Conservation (phyloP, 371 early-diverging fungal genomes). For the Encephalitozoon intestinalis region DNA sequence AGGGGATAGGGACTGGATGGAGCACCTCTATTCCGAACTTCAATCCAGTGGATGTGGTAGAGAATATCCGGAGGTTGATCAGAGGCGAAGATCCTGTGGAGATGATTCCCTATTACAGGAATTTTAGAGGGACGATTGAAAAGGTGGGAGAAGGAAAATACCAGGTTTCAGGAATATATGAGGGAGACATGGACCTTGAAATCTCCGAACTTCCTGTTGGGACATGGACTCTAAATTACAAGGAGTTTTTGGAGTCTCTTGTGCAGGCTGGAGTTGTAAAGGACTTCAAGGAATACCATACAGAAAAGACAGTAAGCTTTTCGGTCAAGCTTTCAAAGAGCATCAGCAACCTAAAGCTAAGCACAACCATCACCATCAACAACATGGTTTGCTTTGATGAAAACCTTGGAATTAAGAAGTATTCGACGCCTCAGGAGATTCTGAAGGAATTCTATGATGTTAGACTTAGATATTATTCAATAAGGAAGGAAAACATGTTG, state of each 20-base stretch:
- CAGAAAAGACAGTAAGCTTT: conserved; percentile 70
- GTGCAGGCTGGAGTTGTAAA: conserved; percentile 66
- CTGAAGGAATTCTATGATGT: conserved; percentile 79
- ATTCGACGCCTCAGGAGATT: conserved; percentile 71
- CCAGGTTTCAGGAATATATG: conserved; percentile 68
- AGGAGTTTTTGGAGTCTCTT: conserved; percentile 72
- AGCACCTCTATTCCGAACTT: conserved; percentile 67
- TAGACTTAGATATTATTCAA: conserved; percentile 73
- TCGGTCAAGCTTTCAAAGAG: conserved; percentile 66
- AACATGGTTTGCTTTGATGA: conserved; percentile 95
- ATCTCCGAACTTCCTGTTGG: conserved; percentile 89
- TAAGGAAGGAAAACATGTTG: conserved; percentile 77
- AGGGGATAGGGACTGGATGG: conserved; percentile 95
- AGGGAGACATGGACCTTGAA: conserved; percentile 67
- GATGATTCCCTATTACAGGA: conserved; percentile 91
- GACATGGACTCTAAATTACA: conserved; percentile 84
- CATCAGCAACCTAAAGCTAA: conserved; percentile 74
- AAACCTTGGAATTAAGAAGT: conserved; percentile 76
- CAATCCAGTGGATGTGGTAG: conserved; percentile 81
- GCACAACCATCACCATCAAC: conserved; percentile 66
- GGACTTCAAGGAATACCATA: conserved; percentile 61
- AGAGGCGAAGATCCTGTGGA: conserved; percentile 66
- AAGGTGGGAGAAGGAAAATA: conserved; percentile 64
- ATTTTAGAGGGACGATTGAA: conserved; percentile 67
- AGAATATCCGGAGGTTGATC: conserved; percentile 77